phyloP scores from a whole-genome alignment of 805 yeast species.

The Ogataea dorogensis region DNA sequence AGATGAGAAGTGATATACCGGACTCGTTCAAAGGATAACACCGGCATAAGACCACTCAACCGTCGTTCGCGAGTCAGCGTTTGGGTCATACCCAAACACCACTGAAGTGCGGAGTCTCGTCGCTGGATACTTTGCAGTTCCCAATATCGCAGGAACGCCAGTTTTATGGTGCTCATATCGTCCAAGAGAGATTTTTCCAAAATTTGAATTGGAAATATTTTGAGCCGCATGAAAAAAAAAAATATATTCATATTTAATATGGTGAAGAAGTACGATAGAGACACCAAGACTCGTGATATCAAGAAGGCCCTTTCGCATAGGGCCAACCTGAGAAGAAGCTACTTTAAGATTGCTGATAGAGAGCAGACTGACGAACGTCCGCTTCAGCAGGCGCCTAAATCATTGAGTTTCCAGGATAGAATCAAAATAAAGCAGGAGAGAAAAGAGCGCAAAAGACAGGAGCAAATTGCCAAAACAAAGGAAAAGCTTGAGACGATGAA shows the following conservation, averaged over 20 bases:
- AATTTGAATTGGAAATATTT: constrained; percentile 4
- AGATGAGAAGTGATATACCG: constrained; percentile 10
- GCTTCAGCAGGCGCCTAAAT: constrained; percentile 34
- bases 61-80: constrained; percentile 4
- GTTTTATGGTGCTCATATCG: constrained; percentile 25
- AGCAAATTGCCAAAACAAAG: constrained; percentile 40
- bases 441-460: constrained; percentile 41
- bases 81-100: constrained; percentile 26
- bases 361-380: constrained; percentile 36
- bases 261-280: constrained; percentile 26
- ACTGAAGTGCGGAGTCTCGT: constrained; percentile 28
- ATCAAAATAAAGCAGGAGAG: constrained; percentile 46
- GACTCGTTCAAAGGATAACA: constrained; percentile 8
- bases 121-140: constrained; percentile 25
- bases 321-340: constrained; percentile 76
- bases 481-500: constrained; percentile 33
- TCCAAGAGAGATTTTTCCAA: constrained; percentile 1
- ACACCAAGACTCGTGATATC: constrained; percentile 55
- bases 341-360: constrained; percentile 72
- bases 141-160: constrained; percentile 28
- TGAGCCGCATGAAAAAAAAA: constrained; percentile 5
- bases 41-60: constrained; percentile 18
- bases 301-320: constrained; percentile 73
- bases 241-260: constrained; percentile 1
- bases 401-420: constrained; percentile 42